Conservation (phyloP, 225 moss, liverwort and hornwort species). For the Thuidium tamariscinum region DNA sequence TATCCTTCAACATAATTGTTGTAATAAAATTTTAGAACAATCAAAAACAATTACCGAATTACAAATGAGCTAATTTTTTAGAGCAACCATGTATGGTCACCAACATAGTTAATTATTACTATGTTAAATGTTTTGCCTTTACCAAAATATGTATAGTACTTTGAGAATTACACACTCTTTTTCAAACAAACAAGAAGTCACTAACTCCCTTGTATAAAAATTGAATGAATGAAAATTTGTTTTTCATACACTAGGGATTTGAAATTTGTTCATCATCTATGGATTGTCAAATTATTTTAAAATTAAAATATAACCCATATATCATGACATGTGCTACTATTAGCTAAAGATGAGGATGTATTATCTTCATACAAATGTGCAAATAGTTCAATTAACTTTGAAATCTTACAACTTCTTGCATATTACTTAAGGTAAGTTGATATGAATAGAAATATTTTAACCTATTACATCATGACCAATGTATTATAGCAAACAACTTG, state of each 20-base stretch:
- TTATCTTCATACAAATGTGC: rapidly evolving
- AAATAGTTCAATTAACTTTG: neutral
- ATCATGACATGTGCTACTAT: neutral
- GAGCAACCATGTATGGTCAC: too few species aligned
- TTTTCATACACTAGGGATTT: neutral
- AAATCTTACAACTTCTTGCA: neutral
- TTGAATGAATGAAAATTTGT: neutral
- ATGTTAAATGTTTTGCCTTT: neutral
- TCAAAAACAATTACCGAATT: too few species aligned
- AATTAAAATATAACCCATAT: neutral
- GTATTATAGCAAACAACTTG: rapidly evolving
- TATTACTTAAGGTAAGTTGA: rapidly evolving
- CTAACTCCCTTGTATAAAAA: neutral
- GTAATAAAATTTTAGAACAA: too few species aligned
- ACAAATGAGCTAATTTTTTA: too few species aligned
- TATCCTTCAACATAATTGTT: too few species aligned
- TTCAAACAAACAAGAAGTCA: neutral
- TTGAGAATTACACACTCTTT: neutral
- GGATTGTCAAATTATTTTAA: rapidly evolving
- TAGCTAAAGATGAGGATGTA: neutral
- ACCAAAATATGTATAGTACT: rapidly evolving
- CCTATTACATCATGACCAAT: rapidly evolving
- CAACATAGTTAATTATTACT: too few species aligned
- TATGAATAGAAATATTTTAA: neutral
- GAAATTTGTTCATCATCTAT: neutral